phyloP scores from a whole-genome alignment of 208 protist species.

The Acanthamoeba culbertsoni region DNA sequence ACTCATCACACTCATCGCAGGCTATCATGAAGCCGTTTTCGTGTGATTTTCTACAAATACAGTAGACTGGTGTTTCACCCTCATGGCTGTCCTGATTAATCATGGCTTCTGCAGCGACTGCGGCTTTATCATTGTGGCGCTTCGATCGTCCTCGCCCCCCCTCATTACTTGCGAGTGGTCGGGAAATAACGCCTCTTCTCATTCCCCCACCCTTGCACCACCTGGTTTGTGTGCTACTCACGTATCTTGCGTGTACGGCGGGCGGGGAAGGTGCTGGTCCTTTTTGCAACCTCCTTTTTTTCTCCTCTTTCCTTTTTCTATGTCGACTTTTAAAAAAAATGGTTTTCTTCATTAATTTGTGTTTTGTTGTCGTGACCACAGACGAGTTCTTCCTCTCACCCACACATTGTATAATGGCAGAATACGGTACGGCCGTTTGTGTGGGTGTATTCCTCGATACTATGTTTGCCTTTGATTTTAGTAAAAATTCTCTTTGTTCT shows the following conservation, averaged over 20 bases:
- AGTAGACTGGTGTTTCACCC: not conserved
- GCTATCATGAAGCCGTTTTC: conserved; percentile 67
- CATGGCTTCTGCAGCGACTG: too few species aligned
- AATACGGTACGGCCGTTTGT: conserved; percentile 35
- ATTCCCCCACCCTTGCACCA: too few species aligned
- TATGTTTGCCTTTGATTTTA: not conserved
- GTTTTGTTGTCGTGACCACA: not conserved
- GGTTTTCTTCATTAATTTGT: not conserved
- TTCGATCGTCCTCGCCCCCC: too few species aligned
- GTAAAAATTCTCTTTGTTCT: too few species aligned
- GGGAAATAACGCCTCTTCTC: too few species aligned
- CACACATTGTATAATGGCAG: not conserved
- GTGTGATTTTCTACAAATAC: conserved; percentile 16
- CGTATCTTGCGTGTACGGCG: too few species aligned
- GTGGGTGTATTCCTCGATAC: too few species aligned
- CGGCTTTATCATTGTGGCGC: too few species aligned
- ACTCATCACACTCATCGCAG: conserved; percentile 75
- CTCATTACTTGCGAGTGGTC: too few species aligned
- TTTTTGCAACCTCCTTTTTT: not conserved
- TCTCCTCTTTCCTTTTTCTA: not conserved
- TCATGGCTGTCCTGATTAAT: not conserved
- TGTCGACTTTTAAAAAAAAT: too few species aligned
- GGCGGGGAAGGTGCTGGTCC: too few species aligned
- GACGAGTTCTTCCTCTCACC: not conserved
- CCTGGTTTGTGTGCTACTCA: too few species aligned